These are phyloP conservation scores for Ogataea hybrid DNA, from an alignment of 1,139 yeast genomes.

Conservation along the genomic window DNA sequence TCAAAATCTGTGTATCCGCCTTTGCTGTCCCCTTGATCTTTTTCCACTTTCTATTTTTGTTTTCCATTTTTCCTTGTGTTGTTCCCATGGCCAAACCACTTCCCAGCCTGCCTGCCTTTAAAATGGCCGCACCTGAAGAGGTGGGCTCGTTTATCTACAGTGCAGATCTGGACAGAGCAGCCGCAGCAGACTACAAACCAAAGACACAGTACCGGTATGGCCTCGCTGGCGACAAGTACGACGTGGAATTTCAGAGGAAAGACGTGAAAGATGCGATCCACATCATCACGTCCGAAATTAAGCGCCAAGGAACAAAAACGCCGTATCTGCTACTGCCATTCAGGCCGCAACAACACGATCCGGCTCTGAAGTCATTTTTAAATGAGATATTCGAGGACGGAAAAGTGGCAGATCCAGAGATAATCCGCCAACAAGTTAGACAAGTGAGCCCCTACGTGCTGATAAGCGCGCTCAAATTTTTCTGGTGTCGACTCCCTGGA, in stretches of 20 bases:
- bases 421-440: constrained; percentile 39
- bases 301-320: constrained; percentile 51
- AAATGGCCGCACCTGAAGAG: constrained; percentile 10
- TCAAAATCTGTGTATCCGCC: no score
- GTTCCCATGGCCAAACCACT: constrained; percentile 16
- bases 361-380: constrained; percentile 51
- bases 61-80: not conserved
- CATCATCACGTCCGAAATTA: constrained; percentile 61
- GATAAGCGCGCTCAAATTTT: constrained; percentile 70
- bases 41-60: constrained; percentile 2
- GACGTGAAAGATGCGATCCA: constrained; percentile 65
- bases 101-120: constrained; percentile 23
- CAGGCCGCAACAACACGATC: constrained; percentile 61
- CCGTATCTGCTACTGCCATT: constrained; percentile 70
- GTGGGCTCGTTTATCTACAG: constrained; percentile 31
- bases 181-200: constrained; percentile 24
- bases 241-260: constrained; percentile 55
- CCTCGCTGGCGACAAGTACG: constrained; percentile 24
- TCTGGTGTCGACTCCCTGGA: constrained; percentile 84
- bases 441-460: constrained; percentile 64
- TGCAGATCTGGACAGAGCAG: constrained; percentile 24
- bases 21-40: constrained; percentile 3
- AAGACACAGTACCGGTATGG: constrained; percentile 28
- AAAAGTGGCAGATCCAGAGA: constrained; percentile 40
- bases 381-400: constrained; percentile 54